Conservation (phyloP, 768 basidiomycete species). For the Fistulinella prunicolor region DNA sequence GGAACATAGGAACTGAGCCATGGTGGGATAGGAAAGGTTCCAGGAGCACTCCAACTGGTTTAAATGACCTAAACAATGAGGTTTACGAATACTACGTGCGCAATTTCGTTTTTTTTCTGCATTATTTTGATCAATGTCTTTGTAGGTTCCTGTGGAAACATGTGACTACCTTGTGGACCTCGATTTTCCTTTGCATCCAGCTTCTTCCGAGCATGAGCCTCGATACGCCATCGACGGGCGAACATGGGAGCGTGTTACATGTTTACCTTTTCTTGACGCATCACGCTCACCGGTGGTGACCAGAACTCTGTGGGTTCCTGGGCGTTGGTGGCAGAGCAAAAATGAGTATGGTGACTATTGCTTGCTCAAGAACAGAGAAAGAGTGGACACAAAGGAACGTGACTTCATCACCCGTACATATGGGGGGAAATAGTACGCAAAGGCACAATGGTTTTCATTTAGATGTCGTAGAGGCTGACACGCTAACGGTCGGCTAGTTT, state of each 20-base stretch:
- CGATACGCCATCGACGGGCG: constrained; percentile 65
- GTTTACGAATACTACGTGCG: constrained; percentile 75
- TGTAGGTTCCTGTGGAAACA: constrained; percentile 60
- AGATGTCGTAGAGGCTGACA: constrained; percentile 20
- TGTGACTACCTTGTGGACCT: constrained; percentile 93
- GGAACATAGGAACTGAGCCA: constrained; percentile 25
- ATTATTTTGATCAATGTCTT: constrained; percentile 3
- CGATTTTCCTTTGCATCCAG: constrained; percentile 74
- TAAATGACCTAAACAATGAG: constrained; percentile 90
- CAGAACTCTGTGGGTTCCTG: constrained; percentile 79
- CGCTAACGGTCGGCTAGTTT: constrained; percentile 6
- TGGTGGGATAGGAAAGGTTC: constrained; percentile 53
- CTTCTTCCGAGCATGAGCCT: constrained; percentile 61
- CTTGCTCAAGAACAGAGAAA: constrained; percentile 63
- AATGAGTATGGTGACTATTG: constrained; percentile 93
- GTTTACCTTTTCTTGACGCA: constrained; percentile 82
- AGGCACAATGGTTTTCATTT: neutral
- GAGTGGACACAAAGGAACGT: constrained; percentile 26
- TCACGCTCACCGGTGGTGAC: constrained; percentile 68
- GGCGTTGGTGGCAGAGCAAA: constrained; percentile 57
- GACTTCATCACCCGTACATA: constrained; percentile 10
- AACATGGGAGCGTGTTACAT: constrained; percentile 81
- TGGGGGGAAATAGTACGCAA: constrained; percentile 9
- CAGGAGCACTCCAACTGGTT: constrained; percentile 51
- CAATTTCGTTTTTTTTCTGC: constrained; percentile 6